phyloP scores from a whole-genome alignment of 306 rosid species.

The Inga laurina region DNA sequence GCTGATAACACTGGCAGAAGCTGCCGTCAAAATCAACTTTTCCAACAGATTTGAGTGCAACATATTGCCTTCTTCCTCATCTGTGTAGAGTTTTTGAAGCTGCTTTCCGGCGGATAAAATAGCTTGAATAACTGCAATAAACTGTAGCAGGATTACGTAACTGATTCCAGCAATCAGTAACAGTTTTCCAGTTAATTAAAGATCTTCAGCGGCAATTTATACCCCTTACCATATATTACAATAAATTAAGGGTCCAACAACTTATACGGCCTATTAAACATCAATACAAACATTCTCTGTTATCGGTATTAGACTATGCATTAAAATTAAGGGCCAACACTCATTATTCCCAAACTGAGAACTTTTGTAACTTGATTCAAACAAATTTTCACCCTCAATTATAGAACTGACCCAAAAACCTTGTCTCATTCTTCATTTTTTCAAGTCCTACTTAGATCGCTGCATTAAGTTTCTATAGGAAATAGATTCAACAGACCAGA shows the following conservation, averaged over 20 bases:
- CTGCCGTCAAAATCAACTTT: constrained; percentile 70
- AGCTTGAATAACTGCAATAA: constrained; percentile 83
- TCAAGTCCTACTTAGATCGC: constrained; percentile 4
- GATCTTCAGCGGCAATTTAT: not conserved
- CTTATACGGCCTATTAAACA: constrained; percentile 10
- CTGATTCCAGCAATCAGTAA: constrained; percentile 34
- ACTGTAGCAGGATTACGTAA: constrained; percentile 46
- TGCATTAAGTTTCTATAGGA: not conserved
- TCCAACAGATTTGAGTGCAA: constrained; percentile 61
- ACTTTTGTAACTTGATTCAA: not conserved
- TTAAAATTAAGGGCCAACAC: constrained; percentile 2
- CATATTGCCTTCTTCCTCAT: constrained; percentile 41
- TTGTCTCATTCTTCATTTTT: constrained; percentile 16
- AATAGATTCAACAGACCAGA: not conserved
- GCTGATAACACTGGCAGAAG: constrained; percentile 62
- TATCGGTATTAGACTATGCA: not conserved
- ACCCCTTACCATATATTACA: constrained; percentile 12
- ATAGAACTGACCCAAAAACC: not conserved
- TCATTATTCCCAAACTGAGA: constrained; percentile 4
- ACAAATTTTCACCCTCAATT: not conserved
- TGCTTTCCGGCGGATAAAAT: constrained; percentile 76
- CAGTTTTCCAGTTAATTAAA: not conserved
- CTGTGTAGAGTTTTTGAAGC: constrained; percentile 71
- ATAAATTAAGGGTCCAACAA: constrained; percentile 19
- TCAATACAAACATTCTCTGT: constrained; percentile 2